A percentile compares a stretch with the other conserved stretches of the same genome.
These are phyloP conservation scores for Coprinopsis cinerea DNA, from an alignment of 768 basidiomycete species.

Conservation along the genomic window DNA sequence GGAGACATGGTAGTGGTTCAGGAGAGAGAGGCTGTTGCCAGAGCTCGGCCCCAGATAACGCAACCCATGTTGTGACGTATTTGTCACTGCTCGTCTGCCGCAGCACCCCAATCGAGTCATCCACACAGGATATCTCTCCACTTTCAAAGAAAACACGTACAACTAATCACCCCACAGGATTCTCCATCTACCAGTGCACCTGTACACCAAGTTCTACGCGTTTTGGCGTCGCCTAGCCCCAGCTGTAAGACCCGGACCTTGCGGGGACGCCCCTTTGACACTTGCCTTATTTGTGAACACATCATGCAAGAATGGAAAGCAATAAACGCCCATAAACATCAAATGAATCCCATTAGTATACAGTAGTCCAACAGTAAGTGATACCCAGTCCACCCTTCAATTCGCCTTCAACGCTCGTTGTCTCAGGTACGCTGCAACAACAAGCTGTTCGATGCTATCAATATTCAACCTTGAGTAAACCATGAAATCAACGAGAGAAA, in stretches of 20 bases:
- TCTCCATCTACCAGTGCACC: too few species aligned
- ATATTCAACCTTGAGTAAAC: background rate
- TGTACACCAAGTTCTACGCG: too few species aligned
- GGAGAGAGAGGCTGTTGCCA: conserved; percentile 2
- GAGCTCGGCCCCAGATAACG: conserved; percentile 7
- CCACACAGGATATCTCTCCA: conserved; percentile 36
- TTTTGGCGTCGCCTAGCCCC: too few species aligned
- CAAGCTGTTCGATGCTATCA: conserved; percentile 20
- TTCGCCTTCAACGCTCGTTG: background rate
- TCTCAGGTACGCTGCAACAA: conserved; percentile 16
- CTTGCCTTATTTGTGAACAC: too few species aligned
- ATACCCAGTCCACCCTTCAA: background rate
- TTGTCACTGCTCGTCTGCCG: conserved; percentile 18
- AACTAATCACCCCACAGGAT: too few species aligned
- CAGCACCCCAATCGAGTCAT: conserved; percentile 23
- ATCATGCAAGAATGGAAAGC: too few species aligned
- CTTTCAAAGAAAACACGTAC: too few species aligned
- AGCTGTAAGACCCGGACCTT: too few species aligned
- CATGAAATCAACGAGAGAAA: background rate
- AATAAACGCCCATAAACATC: too few species aligned
- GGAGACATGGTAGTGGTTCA: conserved; percentile 36
- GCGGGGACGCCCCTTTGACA: too few species aligned
- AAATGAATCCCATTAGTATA: background rate
- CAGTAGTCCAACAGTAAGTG: conserved; percentile 22
- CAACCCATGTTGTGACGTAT: conserved; percentile 9